Evolutionary conservation across 305 asterid genomes (phyloP), one percentile per base, ranked within the genome.

Genomic region (Fraxinus xanthoxyloides): DNA sequence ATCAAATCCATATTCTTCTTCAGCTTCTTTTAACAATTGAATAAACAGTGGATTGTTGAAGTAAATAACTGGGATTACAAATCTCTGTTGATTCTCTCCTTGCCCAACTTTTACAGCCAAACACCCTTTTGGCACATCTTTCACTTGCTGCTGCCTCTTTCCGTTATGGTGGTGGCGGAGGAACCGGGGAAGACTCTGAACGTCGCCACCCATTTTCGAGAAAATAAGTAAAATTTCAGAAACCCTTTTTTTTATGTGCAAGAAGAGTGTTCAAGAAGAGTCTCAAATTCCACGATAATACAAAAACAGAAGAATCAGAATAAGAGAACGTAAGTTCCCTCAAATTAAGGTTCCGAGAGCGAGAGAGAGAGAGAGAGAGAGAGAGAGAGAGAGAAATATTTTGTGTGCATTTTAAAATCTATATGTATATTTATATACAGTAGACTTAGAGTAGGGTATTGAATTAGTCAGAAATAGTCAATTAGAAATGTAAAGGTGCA

Each of bases 1-100:
- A 21, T 80, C 88, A 54, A 85, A 85, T 31, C 88, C 88, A 73
- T 85, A 85, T 70, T 82, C 88, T 24, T 85, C 86, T 34, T 85
- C 86, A 56, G 86, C 88, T 63, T 75, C 88, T 72, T 85, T 85
- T 74, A 85, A 67, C 61, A 85, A 76, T 51, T 83, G 85, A 61
- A 80, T 4, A 59, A 85, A 85, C 81, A 83, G 56, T 4, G 88
- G 88, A 70, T 85, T 86, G 3, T 78, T 83, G 72, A 85, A 80
- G 40, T 83, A 85, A 8, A 43, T 63, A 1, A 83, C 77, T 0
- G 88, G 88, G 12, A 85, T 72, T 48, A 85, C 82, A 28, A 85
- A 77, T 30, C 88, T 80, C 80, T 77, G 75, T 17, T 81, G 82
- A 75, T 78, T 79, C 48, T 74, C 85, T 28, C 40, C 81, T 2